These are phyloP conservation scores for Candida glaebosa DNA, from an alignment of 805 yeast species.

Conservation along the genomic window DNA sequence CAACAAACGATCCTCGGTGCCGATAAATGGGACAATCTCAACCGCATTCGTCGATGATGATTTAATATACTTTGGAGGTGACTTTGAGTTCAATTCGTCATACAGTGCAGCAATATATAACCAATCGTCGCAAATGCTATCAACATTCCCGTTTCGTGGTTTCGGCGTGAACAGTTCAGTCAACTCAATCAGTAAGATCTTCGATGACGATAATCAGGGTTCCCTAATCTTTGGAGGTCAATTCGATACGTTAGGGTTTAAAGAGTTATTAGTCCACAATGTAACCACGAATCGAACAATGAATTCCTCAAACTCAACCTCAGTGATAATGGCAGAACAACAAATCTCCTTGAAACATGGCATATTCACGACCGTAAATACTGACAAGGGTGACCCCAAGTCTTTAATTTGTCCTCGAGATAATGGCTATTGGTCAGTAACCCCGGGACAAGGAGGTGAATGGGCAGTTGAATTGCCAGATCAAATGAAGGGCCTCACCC, in stretches of 20 bases:
- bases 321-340: slow-evolving; percentile 55
- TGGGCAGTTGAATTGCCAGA: slow-evolving; percentile 61
- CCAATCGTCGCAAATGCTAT: slow-evolving; percentile 35
- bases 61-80: slow-evolving; percentile 77
- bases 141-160: slow-evolving; percentile 68
- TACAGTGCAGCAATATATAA: slow-evolving; percentile 67
- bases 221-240: slow-evolving; percentile 76
- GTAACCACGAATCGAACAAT: slow-evolving; percentile 23
- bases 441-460: slow-evolving; percentile 51
- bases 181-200: slow-evolving; percentile 55
- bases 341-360: slow-evolving; percentile 58
- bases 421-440: slow-evolving; percentile 51
- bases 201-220: slow-evolving; percentile 35
- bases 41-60: slow-evolving; percentile 39
- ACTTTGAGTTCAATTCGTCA: slow-evolving; percentile 51
- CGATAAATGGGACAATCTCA: slow-evolving; percentile 27
- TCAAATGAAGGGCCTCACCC: slow-evolving; percentile 45
- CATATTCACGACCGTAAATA: slow-evolving; percentile 45
- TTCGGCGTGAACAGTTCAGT: slow-evolving; percentile 59
- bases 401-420: slow-evolving; percentile 57
- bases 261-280: slow-evolving; percentile 38
- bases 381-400: slow-evolving; percentile 25
- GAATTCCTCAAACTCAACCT: slow-evolving; percentile 30
- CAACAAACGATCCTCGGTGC: slow-evolving; percentile 13
- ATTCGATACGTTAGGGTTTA: slow-evolving; percentile 60